These are phyloP conservation scores for Rhizophagus sp. DNA, from an alignment of 192 early-diverging fungal species.

Conservation along the genomic window DNA sequence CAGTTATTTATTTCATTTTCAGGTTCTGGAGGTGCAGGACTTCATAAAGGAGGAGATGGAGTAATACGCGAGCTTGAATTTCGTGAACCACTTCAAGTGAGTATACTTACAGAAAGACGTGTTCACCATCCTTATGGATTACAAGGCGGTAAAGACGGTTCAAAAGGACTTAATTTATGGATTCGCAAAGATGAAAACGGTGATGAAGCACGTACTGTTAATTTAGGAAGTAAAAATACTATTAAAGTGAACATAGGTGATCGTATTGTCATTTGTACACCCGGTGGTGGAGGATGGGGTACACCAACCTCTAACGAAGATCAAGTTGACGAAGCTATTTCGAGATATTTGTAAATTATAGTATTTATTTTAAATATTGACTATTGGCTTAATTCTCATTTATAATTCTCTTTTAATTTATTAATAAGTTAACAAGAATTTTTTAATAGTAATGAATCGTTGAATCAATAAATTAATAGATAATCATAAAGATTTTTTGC, in stretches of 20 bases:
- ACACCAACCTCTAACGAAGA: background rate
- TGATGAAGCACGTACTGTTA: slow-evolving; percentile 41
- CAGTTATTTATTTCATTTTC: background rate
- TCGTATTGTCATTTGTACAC: slow-evolving; percentile 81
- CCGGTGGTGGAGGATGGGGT: slow-evolving; percentile 93
- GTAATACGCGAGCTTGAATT: slow-evolving; percentile 95
- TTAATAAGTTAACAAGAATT: no score
- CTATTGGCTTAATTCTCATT: no score
- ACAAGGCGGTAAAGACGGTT: slow-evolving; percentile 73
- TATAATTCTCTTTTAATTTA: no score
- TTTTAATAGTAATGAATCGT: no score
- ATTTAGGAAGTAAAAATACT: slow-evolving; percentile 89
- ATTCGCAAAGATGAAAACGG: slow-evolving; percentile 47
- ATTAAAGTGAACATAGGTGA: slow-evolving; percentile 77
- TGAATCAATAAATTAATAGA: no score
- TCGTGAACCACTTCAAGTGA: slow-evolving; percentile 80
- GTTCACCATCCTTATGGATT: slow-evolving; percentile 89
- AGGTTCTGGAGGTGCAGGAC: slow-evolving; percentile 79
- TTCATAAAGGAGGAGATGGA: slow-evolving; percentile 83
- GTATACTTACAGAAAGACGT: slow-evolving; percentile 89
- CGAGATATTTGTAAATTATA: background rate
- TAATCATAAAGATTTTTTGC: no score
- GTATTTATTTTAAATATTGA: no score
- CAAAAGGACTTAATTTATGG: slow-evolving; percentile 77
- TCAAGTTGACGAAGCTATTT: slow-evolving; percentile 25